Conservation (phyloP, 768 basidiomycete genomes). For the Rhizopogon roseolus region DNA sequence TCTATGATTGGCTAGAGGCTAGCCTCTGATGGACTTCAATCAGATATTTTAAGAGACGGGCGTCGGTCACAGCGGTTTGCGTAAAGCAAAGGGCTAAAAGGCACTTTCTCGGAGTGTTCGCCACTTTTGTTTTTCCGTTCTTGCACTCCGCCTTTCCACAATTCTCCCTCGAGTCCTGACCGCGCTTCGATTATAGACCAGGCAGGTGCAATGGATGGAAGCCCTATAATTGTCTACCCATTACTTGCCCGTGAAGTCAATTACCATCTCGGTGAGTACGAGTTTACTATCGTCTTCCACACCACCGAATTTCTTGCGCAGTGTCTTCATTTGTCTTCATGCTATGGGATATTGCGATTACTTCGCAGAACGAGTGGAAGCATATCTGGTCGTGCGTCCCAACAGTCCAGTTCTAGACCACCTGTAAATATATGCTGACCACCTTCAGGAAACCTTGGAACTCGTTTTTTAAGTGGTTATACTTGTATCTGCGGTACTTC, state of each 20-base stretch:
- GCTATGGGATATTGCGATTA: constrained; percentile 23
- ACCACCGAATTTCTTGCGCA: background rate
- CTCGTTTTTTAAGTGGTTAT: constrained; percentile 15
- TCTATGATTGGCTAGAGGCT: no score
- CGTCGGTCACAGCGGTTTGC: no score
- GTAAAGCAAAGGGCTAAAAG: no score
- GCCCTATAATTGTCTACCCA: background rate
- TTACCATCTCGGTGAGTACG: background rate
- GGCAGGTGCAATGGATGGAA: background rate
- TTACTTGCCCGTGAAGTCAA: background rate
- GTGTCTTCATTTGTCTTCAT: constrained; percentile 22
- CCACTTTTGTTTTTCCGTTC: no score
- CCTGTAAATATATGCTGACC: background rate
- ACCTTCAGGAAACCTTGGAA: constrained; percentile 11
- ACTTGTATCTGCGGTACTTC: constrained; percentile 5
- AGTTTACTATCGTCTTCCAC: background rate
- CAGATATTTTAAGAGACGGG: no score
- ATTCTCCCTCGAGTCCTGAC: background rate
- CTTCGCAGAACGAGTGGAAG: constrained; percentile 19
- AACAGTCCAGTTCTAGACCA: background rate
- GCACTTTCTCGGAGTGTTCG: no score
- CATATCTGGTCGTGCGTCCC: constrained; percentile 26
- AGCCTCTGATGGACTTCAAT: no score
- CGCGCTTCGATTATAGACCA: background rate
- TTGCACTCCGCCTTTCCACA: background rate